These are phyloP conservation scores for Plasmodium billcollinsi DNA, from an alignment of 169 alveolate species.

Conservation along the genomic window DNA sequence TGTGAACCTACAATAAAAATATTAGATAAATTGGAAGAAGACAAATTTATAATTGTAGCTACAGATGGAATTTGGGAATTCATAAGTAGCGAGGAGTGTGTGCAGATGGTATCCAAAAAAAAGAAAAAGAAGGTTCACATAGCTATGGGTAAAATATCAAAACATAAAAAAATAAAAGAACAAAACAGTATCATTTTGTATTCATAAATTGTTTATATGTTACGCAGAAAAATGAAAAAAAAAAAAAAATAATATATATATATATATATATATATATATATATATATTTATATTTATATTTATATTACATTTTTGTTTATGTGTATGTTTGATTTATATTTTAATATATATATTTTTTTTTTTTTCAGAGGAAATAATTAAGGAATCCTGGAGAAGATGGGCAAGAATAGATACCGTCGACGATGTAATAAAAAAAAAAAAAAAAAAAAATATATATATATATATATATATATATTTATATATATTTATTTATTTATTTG, in stretches of 20 bases:
- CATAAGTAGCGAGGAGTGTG: slow-evolving; percentile 80
- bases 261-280: neutral
- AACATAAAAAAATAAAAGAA: too few relatives aligned
- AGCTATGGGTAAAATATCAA: slow-evolving; percentile 34
- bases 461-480: too few relatives aligned
- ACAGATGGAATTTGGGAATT: slow-evolving; percentile 88
- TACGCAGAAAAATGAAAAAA: neutral
- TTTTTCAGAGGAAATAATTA: slow-evolving; percentile 62
- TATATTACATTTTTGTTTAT: neutral
- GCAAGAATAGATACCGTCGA: slow-evolving; percentile 76
- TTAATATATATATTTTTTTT: neutral
- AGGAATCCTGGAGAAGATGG: slow-evolving; percentile 78
- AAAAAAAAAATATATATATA: too few relatives aligned
- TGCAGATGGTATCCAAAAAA: slow-evolving; percentile 74
- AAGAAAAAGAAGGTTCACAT: slow-evolving; percentile 64
- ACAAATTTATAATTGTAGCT: slow-evolving; percentile 78
- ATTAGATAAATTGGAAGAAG: slow-evolving; percentile 76
- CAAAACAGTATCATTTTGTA: too few relatives aligned
- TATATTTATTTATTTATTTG: neutral
- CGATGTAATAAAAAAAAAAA: slow-evolving; percentile 46
- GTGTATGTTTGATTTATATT: neutral
- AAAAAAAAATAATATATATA: neutral
- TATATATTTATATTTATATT: neutral
- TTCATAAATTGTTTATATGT: neutral
- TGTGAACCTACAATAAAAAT: slow-evolving; percentile 89